Percentiles rank a stretch among this genome's conserved stretches.
Conservation (phyloP, 805 yeast species). For the Blastobotrys chiropterorum region DNA sequence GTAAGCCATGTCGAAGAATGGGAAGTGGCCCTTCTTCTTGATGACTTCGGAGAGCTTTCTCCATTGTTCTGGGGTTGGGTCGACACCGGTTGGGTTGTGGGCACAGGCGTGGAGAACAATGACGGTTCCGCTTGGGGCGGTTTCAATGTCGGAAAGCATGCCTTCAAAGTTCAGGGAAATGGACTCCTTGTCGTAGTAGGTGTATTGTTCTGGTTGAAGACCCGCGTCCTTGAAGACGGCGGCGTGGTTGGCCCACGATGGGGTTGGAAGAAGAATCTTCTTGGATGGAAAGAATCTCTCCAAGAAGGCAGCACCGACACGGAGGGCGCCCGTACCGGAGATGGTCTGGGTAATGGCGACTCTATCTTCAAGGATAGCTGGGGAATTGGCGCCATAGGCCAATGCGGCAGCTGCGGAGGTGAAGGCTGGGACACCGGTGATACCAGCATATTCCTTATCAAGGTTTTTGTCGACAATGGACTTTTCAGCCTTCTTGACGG, state of each 20-base stretch:
- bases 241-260: slow-evolving; percentile 92
- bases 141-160: slow-evolving; percentile 51
- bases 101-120: slow-evolving; percentile 90
- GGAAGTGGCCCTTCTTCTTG: slow-evolving; percentile 54
- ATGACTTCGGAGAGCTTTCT: slow-evolving; percentile 60
- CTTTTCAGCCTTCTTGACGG: slow-evolving; percentile 61
- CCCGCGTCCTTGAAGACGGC: slow-evolving; percentile 76
- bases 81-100: slow-evolving; percentile 96
- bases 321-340: slow-evolving; percentile 92
- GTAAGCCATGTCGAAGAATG: slow-evolving; percentile 89
- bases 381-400: slow-evolving; percentile 60
- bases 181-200: slow-evolving; percentile 59
- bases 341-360: slow-evolving; percentile 82
- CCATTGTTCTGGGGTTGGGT: slow-evolving; percentile 81
- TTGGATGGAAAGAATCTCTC: slow-evolving; percentile 50
- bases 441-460: slow-evolving; percentile 83
- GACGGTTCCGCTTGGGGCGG: slow-evolving; percentile 52
- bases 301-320: slow-evolving; percentile 77
- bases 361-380: slow-evolving; percentile 53
- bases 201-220: slow-evolving; percentile 50
- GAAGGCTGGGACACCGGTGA: slow-evolving; percentile 69
- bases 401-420: slow-evolving; percentile 61
- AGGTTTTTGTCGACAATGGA: slow-evolving; percentile 42
- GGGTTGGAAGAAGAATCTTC: slow-evolving; percentile 66
- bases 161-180: slow-evolving; percentile 63